Evolutionary conservation across 768 basidiomycete species (phyloP), one percentile per base, ranked within the genome.

Genomic region (Suillus ampliporus): DNA sequence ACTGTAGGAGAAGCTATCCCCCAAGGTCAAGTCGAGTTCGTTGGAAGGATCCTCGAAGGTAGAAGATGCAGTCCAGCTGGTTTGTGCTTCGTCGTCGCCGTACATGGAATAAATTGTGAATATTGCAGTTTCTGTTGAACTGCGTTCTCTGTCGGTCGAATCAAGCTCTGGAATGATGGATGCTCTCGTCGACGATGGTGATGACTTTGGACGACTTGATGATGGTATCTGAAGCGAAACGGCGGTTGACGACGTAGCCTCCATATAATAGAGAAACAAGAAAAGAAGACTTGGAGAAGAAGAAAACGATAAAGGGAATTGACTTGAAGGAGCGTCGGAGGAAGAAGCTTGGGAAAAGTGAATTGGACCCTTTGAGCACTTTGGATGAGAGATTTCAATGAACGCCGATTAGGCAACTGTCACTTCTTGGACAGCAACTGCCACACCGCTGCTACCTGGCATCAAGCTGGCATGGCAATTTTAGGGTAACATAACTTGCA

Each of bases 71-170:
- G 78, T 70, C 83, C 84, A 87, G 78, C 83, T 83, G 57, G 79
- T 74, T 57, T 77, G 76, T 67, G 72, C 64, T 60, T 72, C 70
- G 61, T 87, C 85, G 72, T 89, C 88, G 58, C 86, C 86, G 73
- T 94, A 94, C 92, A 93, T 93, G 54, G 90, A 92, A 74, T 92
- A 94, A 61, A 94, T 94, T 58, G 90, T 88, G 72, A 89, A 86
- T 71, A 94, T 90, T 14, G 91, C 86, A 54, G 89, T 86, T 68
- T 91, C 91, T 14, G 89, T 86, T 0, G 89, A 88, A 61, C 78
- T 79, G 62, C 87, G 84, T 21, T 81, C 83, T 67, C 77, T 78
- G 57, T 79, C 79, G 23, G 66, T 66, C 10, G 69, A 74, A 34
- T 31, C 31, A 71, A 76, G 76, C 65, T 72, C 80, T 64, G 80